Evolutionary conservation across 1,284 basidiomycete genomes (phyloP).

Genomic region (Sporisorium scitamineum): DNA sequence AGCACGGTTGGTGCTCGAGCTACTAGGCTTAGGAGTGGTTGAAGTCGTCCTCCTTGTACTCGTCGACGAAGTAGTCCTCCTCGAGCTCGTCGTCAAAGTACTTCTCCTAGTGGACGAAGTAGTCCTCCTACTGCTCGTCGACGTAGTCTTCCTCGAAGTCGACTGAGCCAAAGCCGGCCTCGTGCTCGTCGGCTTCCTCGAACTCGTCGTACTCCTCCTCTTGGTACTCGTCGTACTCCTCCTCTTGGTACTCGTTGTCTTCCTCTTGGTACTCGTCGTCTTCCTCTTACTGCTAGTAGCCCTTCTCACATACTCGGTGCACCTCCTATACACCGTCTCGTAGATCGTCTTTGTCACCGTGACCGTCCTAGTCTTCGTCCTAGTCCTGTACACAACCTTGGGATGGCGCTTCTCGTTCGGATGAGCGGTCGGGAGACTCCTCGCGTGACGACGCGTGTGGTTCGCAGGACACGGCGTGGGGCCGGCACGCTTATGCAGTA

Average conservation of each 20-base stretch:
- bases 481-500: constrained; percentile 25
- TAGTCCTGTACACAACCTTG: constrained; percentile 11
- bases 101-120: constrained; percentile 2
- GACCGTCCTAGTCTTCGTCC: constrained; percentile 18
- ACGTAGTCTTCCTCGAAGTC: not conserved
- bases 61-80: not conserved
- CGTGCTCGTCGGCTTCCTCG: not conserved
- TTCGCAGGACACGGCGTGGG: constrained; percentile 41
- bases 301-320: constrained; percentile 25
- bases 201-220: not conserved
- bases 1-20: constrained; percentile 22
- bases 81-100: not conserved
- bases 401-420: constrained; percentile 32
- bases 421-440: constrained; percentile 17
- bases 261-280: constrained; percentile 4
- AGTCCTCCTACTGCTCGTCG: not conserved
- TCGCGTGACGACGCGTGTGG: constrained; percentile 22
- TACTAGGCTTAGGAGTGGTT: constrained; percentile 7
- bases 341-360: constrained; percentile 37
- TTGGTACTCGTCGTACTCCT: constrained; percentile 4
- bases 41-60: constrained; percentile 5
- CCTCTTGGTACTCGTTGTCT: not conserved
- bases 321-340: constrained; percentile 35
- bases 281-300: constrained; percentile 7
- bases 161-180: not conserved